Evolutionary conservation across 805 yeast genomes (phyloP).

Genomic region (Yarrowia keelungensis): DNA sequence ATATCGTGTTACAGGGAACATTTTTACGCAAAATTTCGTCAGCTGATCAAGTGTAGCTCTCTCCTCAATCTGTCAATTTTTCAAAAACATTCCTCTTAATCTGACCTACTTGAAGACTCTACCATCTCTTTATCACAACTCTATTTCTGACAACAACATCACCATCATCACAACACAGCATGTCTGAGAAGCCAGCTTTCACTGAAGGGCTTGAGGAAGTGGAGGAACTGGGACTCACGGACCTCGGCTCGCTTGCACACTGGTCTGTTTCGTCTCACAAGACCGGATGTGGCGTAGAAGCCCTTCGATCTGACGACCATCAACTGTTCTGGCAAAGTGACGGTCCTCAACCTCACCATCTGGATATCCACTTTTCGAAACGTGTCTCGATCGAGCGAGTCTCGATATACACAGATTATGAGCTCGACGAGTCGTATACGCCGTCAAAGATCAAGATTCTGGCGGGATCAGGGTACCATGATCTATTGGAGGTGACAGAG

Average conservation of each 20-base stretch:
- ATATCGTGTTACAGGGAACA: too few species aligned
- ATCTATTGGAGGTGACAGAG: conserved; percentile 68
- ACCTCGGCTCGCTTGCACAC: conserved; percentile 78
- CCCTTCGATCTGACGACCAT: conserved; percentile 73
- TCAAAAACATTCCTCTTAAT: neutral
- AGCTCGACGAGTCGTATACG: conserved; percentile 88
- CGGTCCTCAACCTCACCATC: conserved; percentile 84
- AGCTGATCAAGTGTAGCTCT: neutral
- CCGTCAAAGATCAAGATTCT: conserved; percentile 70
- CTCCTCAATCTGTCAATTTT: neutral
- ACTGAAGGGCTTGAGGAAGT: conserved; percentile 59
- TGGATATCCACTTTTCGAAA: conserved; percentile 81
- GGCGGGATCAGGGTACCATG: conserved; percentile 84
- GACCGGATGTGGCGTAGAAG: conserved; percentile 72
- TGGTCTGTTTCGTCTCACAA: conserved; percentile 86
- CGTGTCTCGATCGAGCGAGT: conserved; percentile 72
- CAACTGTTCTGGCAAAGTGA: conserved; percentile 92
- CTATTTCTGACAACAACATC: neutral
- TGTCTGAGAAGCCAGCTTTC: conserved; percentile 12
- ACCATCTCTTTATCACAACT: neutral
- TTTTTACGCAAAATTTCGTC: too few species aligned
- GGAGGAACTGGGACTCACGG: conserved; percentile 67
- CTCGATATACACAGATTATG: conserved; percentile 72
- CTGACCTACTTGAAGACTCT: too few species aligned
- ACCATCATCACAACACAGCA: neutral